These are phyloP conservation scores for Articulospora tetracladia DNA, from an alignment of 495 filamentous ascomycete genomes.

Conservation along the genomic window DNA sequence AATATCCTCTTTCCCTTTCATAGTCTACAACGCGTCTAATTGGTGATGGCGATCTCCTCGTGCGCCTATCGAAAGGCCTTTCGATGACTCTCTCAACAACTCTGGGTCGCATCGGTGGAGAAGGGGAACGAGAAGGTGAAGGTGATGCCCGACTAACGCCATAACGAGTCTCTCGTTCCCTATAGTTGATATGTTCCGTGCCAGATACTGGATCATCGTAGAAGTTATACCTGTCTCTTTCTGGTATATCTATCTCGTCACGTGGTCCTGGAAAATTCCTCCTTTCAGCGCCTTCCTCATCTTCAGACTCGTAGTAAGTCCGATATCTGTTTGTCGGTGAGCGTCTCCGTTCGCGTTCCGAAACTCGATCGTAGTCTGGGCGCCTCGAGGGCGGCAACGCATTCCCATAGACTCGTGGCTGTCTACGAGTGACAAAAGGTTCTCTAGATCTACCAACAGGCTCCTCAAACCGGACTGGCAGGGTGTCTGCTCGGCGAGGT, in stretches of 20 bases:
- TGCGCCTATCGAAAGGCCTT: neutral
- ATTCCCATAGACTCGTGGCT: neutral
- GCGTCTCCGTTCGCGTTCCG: neutral
- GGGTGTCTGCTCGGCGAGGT: neutral
- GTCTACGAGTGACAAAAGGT: neutral
- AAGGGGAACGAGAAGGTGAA: neutral
- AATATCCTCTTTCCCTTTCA: neutral
- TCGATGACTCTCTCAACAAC: neutral
- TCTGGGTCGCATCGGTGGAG: neutral
- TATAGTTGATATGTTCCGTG: neutral
- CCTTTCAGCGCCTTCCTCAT: neutral
- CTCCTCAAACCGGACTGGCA: slow-evolving; percentile 2
- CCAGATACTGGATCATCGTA: neutral
- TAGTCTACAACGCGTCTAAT: neutral
- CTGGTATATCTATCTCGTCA: neutral
- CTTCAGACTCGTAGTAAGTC: neutral
- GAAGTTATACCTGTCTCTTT: neutral
- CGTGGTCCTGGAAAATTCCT: neutral
- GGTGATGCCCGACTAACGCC: neutral
- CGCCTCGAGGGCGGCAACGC: neutral
- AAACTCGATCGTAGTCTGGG: neutral
- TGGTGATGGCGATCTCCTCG: neutral
- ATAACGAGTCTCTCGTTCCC: neutral
- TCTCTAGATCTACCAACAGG: neutral
- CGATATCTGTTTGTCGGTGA: neutral